A percentile compares a stretch with the other conserved stretches of the same genome.
These are phyloP conservation scores for Coemansia sp. DNA, from an alignment of 192 early-diverging fungal genomes.

Conservation along the genomic window DNA sequence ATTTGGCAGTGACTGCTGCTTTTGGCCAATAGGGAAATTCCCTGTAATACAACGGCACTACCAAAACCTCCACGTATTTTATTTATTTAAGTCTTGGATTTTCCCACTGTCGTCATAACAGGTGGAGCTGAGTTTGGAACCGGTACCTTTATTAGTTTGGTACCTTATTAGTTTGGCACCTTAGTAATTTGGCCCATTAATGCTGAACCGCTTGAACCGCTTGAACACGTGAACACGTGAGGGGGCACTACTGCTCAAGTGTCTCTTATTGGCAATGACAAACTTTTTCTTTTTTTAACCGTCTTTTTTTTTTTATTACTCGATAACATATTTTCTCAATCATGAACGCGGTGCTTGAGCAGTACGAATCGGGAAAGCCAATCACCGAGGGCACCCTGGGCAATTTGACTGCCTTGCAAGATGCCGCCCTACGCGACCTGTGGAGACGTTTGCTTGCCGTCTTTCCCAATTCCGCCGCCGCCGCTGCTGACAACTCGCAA, in stretches of 20 bases:
- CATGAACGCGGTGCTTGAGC: constrained; percentile 45
- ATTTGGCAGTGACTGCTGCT: constrained; percentile 3
- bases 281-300: too few relatives aligned
- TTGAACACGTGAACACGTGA: not conserved
- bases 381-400: constrained; percentile 54
- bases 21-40: not conserved
- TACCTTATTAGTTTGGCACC: too few relatives aligned
- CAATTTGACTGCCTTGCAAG: constrained; percentile 52
- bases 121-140: too few relatives aligned
- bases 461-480: constrained; percentile 22
- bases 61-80: constrained; percentile 19
- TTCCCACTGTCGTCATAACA: too few relatives aligned
- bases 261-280: too few relatives aligned
- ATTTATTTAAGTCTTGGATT: too few relatives aligned
- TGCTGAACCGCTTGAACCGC: not conserved
- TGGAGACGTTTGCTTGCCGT: constrained; percentile 55
- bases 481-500: not conserved
- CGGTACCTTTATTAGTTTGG: too few relatives aligned
- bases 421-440: constrained; percentile 52
- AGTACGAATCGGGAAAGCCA: constrained; percentile 48
- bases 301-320: not conserved
- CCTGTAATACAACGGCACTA: not conserved
- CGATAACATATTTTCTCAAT: not conserved
- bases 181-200: not conserved
- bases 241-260: too few relatives aligned